phyloP scores from a whole-genome alignment of 2,329 filamentous ascomycete species.

The Colletotrichum melonis region DNA sequence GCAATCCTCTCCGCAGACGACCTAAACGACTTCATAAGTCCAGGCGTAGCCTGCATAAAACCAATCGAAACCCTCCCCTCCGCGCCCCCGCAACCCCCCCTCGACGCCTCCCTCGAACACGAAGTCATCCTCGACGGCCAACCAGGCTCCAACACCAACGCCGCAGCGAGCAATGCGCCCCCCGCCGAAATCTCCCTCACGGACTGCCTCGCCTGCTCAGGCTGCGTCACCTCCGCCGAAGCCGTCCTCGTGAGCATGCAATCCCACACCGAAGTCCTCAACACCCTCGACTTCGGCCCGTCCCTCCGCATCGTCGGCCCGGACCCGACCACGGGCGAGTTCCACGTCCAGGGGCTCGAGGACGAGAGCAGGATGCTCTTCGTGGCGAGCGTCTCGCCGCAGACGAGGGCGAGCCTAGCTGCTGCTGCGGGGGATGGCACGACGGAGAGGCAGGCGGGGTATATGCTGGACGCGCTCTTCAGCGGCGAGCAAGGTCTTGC shows the following conservation, averaged over 20 bases:
- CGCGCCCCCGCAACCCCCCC: constrained; percentile 52
- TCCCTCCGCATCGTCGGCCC: constrained; percentile 54
- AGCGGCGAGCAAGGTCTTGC: constrained; percentile 76
- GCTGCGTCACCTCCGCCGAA: constrained; percentile 97
- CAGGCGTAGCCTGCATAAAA: constrained; percentile 97
- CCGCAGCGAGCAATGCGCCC: constrained; percentile 63
- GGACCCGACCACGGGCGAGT: constrained; percentile 44
- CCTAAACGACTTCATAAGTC: constrained; percentile 98
- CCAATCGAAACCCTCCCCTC: constrained; percentile 91
- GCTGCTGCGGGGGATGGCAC: constrained; percentile 81
- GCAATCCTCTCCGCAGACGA: constrained; percentile 97
- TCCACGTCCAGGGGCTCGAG: constrained; percentile 63
- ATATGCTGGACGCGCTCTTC: constrained; percentile 86
- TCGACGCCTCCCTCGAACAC: constrained; percentile 62
- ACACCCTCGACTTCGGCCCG: constrained; percentile 78
- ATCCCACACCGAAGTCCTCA: constrained; percentile 91
- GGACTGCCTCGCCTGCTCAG: constrained; percentile 96
- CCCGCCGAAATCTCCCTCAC: constrained; percentile 95
- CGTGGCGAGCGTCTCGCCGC: constrained; percentile 92
- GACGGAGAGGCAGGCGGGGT: constrained; percentile 77
- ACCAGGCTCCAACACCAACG: constrained; percentile 55
- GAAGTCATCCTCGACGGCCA: constrained; percentile 96
- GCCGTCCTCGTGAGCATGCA: constrained; percentile 96
- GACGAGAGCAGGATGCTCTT: constrained; percentile 79
- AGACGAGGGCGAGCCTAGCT: constrained; percentile 88